Evolutionary conservation across 805 yeast species (phyloP).

Genomic region (Wickerhamiella parazyma): DNA sequence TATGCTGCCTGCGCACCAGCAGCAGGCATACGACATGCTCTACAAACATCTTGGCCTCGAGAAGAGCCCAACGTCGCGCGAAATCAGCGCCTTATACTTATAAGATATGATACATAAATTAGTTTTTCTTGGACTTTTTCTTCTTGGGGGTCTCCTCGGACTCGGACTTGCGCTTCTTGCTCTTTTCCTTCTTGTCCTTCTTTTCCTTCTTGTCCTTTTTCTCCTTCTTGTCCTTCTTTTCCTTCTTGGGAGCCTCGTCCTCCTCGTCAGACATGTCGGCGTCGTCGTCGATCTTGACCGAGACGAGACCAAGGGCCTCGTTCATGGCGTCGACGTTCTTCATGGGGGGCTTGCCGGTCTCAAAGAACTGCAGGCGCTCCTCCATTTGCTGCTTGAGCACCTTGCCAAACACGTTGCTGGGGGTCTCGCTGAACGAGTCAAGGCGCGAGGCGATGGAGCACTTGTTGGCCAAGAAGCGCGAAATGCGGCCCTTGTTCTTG

Average conservation of each 20-base stretch:
- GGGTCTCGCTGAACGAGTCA: constrained; percentile 92
- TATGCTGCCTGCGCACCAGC: constrained; percentile 11
- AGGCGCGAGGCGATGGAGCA: constrained; percentile 98
- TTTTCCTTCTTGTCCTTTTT: constrained; percentile 37
- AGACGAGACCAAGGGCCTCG: constrained; percentile 66
- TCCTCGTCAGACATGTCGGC: constrained; percentile 29
- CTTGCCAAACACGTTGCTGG: constrained; percentile 78
- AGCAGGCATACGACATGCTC: not conserved
- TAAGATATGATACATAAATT: constrained; percentile 8
- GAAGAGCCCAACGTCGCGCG: not conserved
- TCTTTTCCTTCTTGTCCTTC: constrained; percentile 39
- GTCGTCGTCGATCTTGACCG: constrained; percentile 27
- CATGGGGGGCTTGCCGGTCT: constrained; percentile 92
- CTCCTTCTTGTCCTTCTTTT: constrained; percentile 34
- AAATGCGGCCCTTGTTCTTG: constrained; percentile 97
- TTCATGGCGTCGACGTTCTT: constrained; percentile 90
- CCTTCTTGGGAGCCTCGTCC: constrained; percentile 25
- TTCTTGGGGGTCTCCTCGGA: constrained; percentile 21
- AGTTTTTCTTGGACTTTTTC: constrained; percentile 39
- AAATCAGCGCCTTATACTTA: constrained; percentile 4
- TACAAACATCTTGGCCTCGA: not conserved
- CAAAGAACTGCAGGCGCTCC: constrained; percentile 91
- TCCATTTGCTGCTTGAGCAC: constrained; percentile 93
- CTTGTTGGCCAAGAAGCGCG: constrained; percentile 96
- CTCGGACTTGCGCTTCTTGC: constrained; percentile 32